phyloP scores from a whole-genome alignment of 2,329 filamentous ascomycete species.

The Capronia epimyces region DNA sequence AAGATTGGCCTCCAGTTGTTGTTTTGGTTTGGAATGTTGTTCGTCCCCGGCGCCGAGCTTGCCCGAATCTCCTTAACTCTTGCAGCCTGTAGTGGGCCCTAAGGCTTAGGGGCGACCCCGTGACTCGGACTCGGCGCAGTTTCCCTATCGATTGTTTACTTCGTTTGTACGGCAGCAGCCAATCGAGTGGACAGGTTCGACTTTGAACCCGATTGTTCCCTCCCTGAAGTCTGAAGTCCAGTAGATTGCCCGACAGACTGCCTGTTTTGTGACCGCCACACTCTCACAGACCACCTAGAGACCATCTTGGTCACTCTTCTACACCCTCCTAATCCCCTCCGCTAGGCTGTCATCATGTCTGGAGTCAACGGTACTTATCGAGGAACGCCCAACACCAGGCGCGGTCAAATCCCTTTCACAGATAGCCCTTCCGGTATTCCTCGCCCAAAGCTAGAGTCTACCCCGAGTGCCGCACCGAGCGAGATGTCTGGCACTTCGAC shows the following conservation, averaged over 20 bases:
- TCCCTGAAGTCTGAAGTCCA: not conserved
- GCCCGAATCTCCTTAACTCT: too few species aligned
- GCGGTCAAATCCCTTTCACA: conserved; percentile 51
- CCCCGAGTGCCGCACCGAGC: conserved; percentile 39
- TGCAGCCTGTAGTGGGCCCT: too few species aligned
- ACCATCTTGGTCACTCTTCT: not conserved
- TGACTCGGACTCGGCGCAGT: not conserved
- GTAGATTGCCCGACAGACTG: not conserved
- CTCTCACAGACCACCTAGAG: conserved; percentile 10
- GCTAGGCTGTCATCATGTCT: conserved; percentile 19
- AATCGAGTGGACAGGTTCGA: conserved; percentile 11
- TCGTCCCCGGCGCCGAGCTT: too few species aligned
- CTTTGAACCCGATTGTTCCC: not conserved
- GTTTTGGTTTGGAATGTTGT: too few species aligned
- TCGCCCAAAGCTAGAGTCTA: conserved; percentile 54
- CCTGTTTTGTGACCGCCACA: conserved; percentile 2
- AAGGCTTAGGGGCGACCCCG: not conserved
- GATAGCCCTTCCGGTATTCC: conserved; percentile 57
- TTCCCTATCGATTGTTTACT: not conserved
- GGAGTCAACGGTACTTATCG: conserved; percentile 48
- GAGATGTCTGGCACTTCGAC: conserved; percentile 57
- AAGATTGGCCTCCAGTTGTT: too few species aligned
- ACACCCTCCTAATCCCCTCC: not conserved
- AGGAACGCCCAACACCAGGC: conserved; percentile 50
- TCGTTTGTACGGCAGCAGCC: not conserved